Percentiles rank a stretch among this genome's conserved stretches.
phyloP scores from a whole-genome alignment of 2,329 filamentous ascomycete species.

The Colletotrichum salicis region DNA sequence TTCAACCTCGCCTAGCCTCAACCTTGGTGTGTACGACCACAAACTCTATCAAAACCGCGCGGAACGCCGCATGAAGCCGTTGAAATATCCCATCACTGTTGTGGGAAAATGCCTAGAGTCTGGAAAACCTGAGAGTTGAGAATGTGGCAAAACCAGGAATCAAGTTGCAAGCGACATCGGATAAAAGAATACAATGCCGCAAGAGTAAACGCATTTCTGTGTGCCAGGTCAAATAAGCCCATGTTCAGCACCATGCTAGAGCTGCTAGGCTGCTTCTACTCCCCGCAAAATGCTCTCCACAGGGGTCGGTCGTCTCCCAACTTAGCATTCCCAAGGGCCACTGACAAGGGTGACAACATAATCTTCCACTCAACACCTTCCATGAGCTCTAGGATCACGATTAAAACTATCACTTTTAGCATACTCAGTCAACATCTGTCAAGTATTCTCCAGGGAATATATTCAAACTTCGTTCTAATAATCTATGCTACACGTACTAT shows the following conservation, averaged over 20 bases:
- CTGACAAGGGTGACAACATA: no score
- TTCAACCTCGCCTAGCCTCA: neutral
- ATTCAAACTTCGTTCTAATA: no score
- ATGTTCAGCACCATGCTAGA: neutral
- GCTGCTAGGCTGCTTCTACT: neutral
- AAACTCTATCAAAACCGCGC: neutral
- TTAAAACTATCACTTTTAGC: no score
- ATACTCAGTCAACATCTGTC: no score
- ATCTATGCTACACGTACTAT: no score
- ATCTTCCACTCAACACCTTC: no score
- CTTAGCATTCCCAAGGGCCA: neutral
- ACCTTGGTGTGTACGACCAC: neutral
- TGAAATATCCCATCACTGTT: neutral
- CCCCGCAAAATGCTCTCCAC: neutral
- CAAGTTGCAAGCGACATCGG: neutral
- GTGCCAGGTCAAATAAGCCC: neutral
- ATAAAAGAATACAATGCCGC: neutral
- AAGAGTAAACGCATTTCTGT: neutral
- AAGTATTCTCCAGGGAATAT: no score
- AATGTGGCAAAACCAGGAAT: neutral
- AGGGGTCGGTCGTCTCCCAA: neutral
- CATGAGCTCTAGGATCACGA: no score
- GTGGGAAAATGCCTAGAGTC: neutral
- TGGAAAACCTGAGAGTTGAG: neutral
- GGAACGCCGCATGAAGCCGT: neutral